Percentiles rank a stretch among this genome's conserved stretches.
These are phyloP conservation scores for Camelina neglecta DNA, from an alignment of 345 rosid genomes.

Conservation along the genomic window DNA sequence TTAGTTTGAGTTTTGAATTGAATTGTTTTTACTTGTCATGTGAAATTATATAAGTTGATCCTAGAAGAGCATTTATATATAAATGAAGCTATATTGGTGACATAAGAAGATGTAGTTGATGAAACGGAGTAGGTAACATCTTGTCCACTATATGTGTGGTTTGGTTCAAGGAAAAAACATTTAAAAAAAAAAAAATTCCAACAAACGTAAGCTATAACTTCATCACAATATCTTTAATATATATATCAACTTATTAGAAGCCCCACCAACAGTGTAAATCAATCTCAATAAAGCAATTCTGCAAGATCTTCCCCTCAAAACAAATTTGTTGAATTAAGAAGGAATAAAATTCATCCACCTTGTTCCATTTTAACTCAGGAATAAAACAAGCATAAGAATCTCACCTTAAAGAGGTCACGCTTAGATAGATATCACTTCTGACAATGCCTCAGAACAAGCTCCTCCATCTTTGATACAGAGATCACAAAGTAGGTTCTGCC, in stretches of 20 bases:
- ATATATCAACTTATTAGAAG: slow-evolving; percentile 6
- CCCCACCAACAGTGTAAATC: background rate
- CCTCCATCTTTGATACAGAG: slow-evolving; percentile 47
- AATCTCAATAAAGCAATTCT: background rate
- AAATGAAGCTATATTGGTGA: slow-evolving; percentile 3
- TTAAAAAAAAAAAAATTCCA: background rate
- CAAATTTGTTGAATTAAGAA: slow-evolving; percentile 9
- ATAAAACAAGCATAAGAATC: slow-evolving; percentile 11
- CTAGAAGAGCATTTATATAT: slow-evolving; percentile 15
- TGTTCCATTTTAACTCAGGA: background rate
- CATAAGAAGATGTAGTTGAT: slow-evolving; percentile 44
- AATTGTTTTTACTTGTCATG: slow-evolving; percentile 22
- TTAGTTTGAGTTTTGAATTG: slow-evolving; percentile 1
- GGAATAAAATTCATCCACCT: background rate
- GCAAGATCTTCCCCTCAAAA: background rate
- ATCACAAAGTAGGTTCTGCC: slow-evolving; percentile 60
- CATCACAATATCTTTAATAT: slow-evolving; percentile 16
- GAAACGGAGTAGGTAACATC: slow-evolving; percentile 47
- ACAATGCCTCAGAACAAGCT: slow-evolving; percentile 47
- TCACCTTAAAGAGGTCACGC: slow-evolving; percentile 33
- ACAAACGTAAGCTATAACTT: slow-evolving; percentile 10
- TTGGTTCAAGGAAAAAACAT: slow-evolving; percentile 43
- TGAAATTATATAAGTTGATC: slow-evolving; percentile 28
- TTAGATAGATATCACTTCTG: slow-evolving; percentile 48
- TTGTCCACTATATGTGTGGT: slow-evolving; percentile 39